These are phyloP conservation scores for Trametes elegans DNA, from an alignment of 768 basidiomycete genomes.

Conservation along the genomic window DNA sequence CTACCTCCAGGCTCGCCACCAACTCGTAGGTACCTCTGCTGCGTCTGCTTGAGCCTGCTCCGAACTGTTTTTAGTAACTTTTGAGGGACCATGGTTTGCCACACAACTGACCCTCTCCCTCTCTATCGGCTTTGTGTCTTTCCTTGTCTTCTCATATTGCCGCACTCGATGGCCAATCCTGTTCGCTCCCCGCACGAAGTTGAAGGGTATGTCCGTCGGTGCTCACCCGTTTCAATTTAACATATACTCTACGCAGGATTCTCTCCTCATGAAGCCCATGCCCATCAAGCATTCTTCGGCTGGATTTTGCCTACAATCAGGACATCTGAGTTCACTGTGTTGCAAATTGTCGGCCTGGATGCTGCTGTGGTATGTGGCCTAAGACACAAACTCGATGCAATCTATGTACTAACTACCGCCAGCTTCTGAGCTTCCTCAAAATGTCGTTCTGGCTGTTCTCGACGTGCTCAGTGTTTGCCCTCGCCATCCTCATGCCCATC, in stretches of 20 bases:
- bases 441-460: constrained; percentile 93
- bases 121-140: constrained; percentile 73
- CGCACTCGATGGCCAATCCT: constrained; percentile 85
- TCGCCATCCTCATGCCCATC: constrained; percentile 88
- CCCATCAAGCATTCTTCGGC: constrained; percentile 84
- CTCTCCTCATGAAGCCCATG: constrained; percentile 91
- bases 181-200: constrained; percentile 91
- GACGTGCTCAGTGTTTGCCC: constrained; percentile 77
- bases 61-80: constrained; percentile 51
- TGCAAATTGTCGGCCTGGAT: constrained; percentile 96
- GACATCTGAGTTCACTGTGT: constrained; percentile 88
- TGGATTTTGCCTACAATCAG: constrained; percentile 94
- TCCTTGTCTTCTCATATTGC: constrained; percentile 86
- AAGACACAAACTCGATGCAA: neutral
- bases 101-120: constrained; percentile 84
- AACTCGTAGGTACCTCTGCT: constrained; percentile 43
- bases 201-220: constrained; percentile 68
- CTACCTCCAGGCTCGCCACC: constrained; percentile 63
- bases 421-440: constrained; percentile 95
- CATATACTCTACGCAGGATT: constrained; percentile 52
- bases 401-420: neutral
- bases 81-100: constrained; percentile 93
- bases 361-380: constrained; percentile 82
- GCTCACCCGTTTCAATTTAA: neutral
- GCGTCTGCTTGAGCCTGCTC: constrained; percentile 1